These are phyloP conservation scores for Diophrys appendiculata DNA, from an alignment of 73 alveolate species.

Conservation along the genomic window DNA sequence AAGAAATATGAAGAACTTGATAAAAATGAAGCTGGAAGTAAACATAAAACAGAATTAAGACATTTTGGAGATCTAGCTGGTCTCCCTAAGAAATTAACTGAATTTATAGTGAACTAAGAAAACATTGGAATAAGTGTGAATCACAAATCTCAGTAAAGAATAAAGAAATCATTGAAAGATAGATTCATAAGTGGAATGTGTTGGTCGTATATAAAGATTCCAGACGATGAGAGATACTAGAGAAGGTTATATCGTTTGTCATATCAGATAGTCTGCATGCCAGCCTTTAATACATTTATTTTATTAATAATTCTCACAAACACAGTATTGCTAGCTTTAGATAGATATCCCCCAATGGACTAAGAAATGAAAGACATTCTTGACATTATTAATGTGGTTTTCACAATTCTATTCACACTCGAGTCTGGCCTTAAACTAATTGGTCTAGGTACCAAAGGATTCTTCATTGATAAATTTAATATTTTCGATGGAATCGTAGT, in stretches of 20 bases:
- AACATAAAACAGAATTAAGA: slow-evolving; percentile 5
- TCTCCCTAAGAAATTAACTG: slow-evolving; percentile 17
- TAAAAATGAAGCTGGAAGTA: slow-evolving; percentile 16
- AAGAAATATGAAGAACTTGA: slow-evolving; percentile 59
- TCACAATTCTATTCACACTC: slow-evolving; percentile 14
- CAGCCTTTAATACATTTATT: slow-evolving; percentile 8
- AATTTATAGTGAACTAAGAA: slow-evolving; percentile 15
- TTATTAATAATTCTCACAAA: slow-evolving; percentile 15
- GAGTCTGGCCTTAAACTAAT: slow-evolving; percentile 32
- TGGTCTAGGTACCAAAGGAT: slow-evolving; percentile 20
- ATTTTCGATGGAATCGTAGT: slow-evolving; percentile 35
- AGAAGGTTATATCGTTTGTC: background rate
- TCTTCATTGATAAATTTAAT: slow-evolving; percentile 22
- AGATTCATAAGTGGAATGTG: background rate
- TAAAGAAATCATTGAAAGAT: background rate
- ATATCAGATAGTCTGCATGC: background rate
- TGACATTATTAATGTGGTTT: background rate
- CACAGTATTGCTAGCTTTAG: slow-evolving; percentile 24
- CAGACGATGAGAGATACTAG: slow-evolving; percentile 1
- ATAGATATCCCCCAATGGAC: slow-evolving; percentile 22
- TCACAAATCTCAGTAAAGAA: background rate
- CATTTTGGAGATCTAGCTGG: slow-evolving; percentile 10
- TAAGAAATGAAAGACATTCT: background rate
- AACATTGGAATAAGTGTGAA: background rate
- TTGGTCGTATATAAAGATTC: background rate